Evolutionary conservation across 345 rosid genomes (phyloP).

Genomic region (Chamaenerion angustifolium): DNA sequence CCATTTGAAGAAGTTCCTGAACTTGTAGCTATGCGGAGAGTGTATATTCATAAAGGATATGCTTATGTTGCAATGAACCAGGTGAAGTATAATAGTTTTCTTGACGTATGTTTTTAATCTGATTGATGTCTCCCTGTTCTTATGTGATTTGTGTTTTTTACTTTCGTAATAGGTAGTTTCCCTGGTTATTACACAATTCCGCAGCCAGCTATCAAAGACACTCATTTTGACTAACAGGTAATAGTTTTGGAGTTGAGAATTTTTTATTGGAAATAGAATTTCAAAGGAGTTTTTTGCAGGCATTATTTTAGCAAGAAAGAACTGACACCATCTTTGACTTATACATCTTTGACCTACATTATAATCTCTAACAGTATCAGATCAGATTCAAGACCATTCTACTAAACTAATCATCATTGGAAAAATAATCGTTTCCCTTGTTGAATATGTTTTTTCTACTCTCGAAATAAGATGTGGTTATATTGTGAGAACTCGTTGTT

Average conservation of each 20-base stretch:
- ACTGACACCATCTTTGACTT: too few species aligned
- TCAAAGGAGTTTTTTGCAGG: not conserved
- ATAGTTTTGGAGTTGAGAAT: conserved; percentile 1
- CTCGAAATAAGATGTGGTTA: too few species aligned
- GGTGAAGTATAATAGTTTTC: conserved; percentile 17
- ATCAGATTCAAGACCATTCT: too few species aligned
- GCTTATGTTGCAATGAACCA: conserved; percentile 87
- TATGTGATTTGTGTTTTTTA: not conserved
- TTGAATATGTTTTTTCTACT: too few species aligned
- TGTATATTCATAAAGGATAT: conserved; percentile 50
- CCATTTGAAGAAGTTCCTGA: conserved; percentile 98
- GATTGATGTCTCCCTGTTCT: not conserved
- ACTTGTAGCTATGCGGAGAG: conserved; percentile 72
- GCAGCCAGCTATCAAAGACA: conserved; percentile 67
- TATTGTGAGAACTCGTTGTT: too few species aligned
- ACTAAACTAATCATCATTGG: too few species aligned
- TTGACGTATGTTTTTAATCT: not conserved
- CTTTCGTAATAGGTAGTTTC: conserved; percentile 51
- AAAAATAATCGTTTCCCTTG: too few species aligned
- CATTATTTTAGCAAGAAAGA: not conserved
- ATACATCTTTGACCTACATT: too few species aligned
- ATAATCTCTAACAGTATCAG: too few species aligned
- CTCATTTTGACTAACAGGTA: conserved; percentile 82
- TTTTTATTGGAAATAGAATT: not conserved
- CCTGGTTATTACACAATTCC: conserved; percentile 65